Conservation (phyloP, 2,329 filamentous ascomycete species). For the Ambrosiella beaveri region DNA sequence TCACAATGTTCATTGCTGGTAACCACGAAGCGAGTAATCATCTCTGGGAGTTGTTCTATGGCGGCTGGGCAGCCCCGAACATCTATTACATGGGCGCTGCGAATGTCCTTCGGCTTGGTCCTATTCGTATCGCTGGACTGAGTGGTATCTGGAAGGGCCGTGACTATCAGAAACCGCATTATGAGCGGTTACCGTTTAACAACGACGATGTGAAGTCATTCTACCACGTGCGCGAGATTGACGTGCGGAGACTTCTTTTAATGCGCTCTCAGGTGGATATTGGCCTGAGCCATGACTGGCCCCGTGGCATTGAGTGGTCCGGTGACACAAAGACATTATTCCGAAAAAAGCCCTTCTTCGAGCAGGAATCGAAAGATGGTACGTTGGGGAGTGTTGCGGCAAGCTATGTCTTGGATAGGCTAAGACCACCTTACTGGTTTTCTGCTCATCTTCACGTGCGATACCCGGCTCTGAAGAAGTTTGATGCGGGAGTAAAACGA, state of each 20-base stretch:
- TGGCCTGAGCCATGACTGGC: slow-evolving; percentile 93
- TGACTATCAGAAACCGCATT: slow-evolving; percentile 69
- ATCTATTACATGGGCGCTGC: slow-evolving; percentile 95
- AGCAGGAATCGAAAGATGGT: slow-evolving; percentile 56
- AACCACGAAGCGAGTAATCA: slow-evolving; percentile 92
- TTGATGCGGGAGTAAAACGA: neutral
- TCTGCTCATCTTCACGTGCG: slow-evolving; percentile 85
- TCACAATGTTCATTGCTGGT: slow-evolving; percentile 83
- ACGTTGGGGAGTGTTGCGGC: slow-evolving; percentile 67
- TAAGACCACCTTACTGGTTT: slow-evolving; percentile 81
- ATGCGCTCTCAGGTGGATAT: slow-evolving; percentile 78
- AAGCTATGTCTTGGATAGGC: slow-evolving; percentile 58
- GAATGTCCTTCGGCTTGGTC: slow-evolving; percentile 70
- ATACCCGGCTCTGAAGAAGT: slow-evolving; percentile 53
- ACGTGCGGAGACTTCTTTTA: slow-evolving; percentile 76
- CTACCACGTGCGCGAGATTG: slow-evolving; percentile 79
- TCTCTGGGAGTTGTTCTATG: slow-evolving; percentile 84
- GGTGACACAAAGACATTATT: slow-evolving; percentile 57
- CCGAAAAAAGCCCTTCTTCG: slow-evolving; percentile 55
- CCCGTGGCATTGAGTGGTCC: slow-evolving; percentile 59
- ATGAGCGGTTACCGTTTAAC: slow-evolving; percentile 74
- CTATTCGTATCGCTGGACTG: slow-evolving; percentile 72
- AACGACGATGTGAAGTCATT: slow-evolving; percentile 59
- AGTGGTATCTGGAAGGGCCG: slow-evolving; percentile 91
- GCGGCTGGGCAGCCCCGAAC: slow-evolving; percentile 89